Evolutionary conservation across 2,329 filamentous ascomycete genomes (phyloP).

Genomic region (Dothideomycetes sp.): DNA sequence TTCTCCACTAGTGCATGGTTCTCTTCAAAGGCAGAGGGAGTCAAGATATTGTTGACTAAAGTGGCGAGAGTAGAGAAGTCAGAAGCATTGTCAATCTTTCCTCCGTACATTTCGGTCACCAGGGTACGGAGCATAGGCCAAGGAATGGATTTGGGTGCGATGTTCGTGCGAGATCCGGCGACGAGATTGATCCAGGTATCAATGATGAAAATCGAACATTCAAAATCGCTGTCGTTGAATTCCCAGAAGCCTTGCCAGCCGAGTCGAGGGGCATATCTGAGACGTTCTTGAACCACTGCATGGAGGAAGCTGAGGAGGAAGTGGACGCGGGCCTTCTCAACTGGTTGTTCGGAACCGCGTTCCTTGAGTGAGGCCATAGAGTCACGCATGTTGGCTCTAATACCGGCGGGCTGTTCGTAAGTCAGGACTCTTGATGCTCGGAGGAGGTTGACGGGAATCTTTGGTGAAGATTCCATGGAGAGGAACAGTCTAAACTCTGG

Average conservation of each 20-base stretch:
- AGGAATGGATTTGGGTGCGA: conserved; percentile 86
- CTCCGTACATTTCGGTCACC: conserved; percentile 89
- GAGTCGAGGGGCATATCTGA: conserved; percentile 85
- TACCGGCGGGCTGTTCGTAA: conserved; percentile 95
- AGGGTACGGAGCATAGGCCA: conserved; percentile 93
- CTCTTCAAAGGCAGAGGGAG: conserved; percentile 81
- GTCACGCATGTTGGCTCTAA: conserved; percentile 97
- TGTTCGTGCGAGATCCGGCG: conserved; percentile 78
- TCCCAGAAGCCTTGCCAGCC: conserved; percentile 99
- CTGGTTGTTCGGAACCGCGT: conserved; percentile 48
- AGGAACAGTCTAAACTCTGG: conserved; percentile 89
- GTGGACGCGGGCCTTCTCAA: conserved; percentile 84
- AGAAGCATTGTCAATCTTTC: conserved; percentile 86
- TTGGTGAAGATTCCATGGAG: conserved; percentile 94
- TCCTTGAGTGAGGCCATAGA: conserved; percentile 68
- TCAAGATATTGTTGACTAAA: conserved; percentile 71
- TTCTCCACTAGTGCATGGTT: conserved; percentile 80
- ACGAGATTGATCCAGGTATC: conserved; percentile 86
- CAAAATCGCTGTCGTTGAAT: conserved; percentile 97
- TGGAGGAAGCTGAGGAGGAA: conserved; percentile 89
- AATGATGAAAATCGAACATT: conserved; percentile 92
- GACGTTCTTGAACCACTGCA: conserved; percentile 86
- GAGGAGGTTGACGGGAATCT: conserved; percentile 92
- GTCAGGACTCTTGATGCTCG: conserved; percentile 89
- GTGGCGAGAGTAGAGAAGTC: conserved; percentile 67